phyloP scores from a whole-genome alignment of 768 basidiomycete species.

The Rhizopogon sp. region DNA sequence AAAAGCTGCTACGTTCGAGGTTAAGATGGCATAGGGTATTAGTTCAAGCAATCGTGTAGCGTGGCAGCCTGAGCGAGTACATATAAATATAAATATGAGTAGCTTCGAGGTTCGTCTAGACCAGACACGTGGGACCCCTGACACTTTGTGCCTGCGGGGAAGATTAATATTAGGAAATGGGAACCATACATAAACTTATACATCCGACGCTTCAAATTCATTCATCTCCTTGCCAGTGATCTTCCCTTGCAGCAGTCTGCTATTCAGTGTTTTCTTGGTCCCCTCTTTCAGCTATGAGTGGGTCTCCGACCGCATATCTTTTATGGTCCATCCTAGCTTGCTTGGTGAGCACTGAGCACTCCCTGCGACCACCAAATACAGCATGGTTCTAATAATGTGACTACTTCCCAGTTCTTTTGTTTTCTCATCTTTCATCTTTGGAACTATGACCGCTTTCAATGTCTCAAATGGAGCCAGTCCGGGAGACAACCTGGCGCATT shows the following conservation, averaged over 20 bases:
- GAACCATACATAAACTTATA: slow-evolving; percentile 1
- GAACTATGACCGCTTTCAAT: slow-evolving; percentile 73
- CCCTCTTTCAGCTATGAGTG: slow-evolving; percentile 47
- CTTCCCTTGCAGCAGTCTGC: neutral
- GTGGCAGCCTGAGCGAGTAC: too few relatives aligned
- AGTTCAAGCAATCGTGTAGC: neutral
- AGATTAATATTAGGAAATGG: slow-evolving; percentile 11
- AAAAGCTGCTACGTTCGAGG: slow-evolving; percentile 25
- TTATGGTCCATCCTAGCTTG: slow-evolving; percentile 71
- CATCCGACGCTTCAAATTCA: neutral
- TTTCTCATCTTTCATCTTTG: slow-evolving; percentile 76
- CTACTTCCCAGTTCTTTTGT: slow-evolving; percentile 48
- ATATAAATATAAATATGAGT: too few relatives aligned
- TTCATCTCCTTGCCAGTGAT: neutral
- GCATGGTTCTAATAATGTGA: slow-evolving; percentile 4
- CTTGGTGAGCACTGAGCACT: slow-evolving; percentile 50
- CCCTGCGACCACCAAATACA: neutral
- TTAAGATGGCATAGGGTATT: slow-evolving; percentile 25
- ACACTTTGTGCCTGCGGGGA: slow-evolving; percentile 14
- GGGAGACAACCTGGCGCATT: slow-evolving; percentile 80
- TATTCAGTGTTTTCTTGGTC: slow-evolving; percentile 1
- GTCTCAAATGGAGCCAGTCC: slow-evolving; percentile 61
- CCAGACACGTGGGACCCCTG: too few relatives aligned
- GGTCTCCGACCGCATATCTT: slow-evolving; percentile 69
- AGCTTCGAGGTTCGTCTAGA: too few relatives aligned